These are phyloP conservation scores for Fagus sylvatica DNA, from an alignment of 306 rosid genomes.

Conservation along the genomic window DNA sequence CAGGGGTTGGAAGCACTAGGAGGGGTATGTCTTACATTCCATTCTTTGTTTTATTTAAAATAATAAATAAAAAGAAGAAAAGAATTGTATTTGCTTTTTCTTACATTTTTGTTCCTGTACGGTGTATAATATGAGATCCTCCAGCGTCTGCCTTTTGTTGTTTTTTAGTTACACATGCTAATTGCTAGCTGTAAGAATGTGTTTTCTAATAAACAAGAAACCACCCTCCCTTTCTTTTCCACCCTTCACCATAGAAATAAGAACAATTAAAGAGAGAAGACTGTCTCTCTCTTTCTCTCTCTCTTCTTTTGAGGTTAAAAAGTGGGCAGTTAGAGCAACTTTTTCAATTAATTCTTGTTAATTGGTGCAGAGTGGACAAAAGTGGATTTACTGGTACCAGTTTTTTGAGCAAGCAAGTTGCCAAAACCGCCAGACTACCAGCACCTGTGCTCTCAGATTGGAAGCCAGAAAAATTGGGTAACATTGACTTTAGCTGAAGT, in stretches of 20 bases:
- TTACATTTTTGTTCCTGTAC: neutral
- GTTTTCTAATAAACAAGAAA: too few relatives aligned
- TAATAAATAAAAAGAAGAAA: too few relatives aligned
- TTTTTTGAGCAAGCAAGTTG: neutral
- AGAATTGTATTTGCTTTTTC: too few relatives aligned
- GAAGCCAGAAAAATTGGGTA: slow-evolving; percentile 20
- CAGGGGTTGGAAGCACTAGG: too few relatives aligned
- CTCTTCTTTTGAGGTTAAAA: neutral
- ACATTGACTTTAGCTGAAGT: slow-evolving; percentile 14
- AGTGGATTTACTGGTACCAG: neutral
- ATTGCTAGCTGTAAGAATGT: neutral
- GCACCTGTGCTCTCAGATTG: neutral
- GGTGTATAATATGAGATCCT: neutral
- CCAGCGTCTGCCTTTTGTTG: neutral
- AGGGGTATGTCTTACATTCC: too few relatives aligned
- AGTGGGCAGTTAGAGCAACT: neutral
- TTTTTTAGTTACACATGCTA: neutral
- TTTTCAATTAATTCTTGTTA: neutral
- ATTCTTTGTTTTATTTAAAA: too few relatives aligned
- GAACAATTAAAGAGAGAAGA: neutral
- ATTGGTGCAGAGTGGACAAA: slow-evolving; percentile 8
- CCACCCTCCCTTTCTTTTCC: neutral
- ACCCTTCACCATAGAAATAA: neutral
- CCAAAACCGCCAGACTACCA: neutral
- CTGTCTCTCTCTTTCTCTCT: neutral